Evolutionary conservation across 768 basidiomycete species (phyloP), one percentile per base, ranked within the genome.

Genomic region (Lenzites betulinus): DNA sequence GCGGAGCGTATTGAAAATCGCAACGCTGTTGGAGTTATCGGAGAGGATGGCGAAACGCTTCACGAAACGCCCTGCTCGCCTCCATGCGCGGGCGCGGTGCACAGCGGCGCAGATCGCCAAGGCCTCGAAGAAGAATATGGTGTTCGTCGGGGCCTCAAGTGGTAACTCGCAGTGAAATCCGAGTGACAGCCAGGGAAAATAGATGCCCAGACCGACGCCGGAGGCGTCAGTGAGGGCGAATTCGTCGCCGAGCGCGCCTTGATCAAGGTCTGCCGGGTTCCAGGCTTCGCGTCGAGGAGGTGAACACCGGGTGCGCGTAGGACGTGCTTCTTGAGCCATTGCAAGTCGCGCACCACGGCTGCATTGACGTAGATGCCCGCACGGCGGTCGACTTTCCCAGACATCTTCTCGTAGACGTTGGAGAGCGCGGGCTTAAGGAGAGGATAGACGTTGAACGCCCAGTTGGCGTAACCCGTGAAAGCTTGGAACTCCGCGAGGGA

Each of bases 371-470:
- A 73, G 2, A 80, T 48, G 0, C n/a, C 23, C 0, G 62, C 58
- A 25, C 51, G 20, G 0, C 60, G 35, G 9, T 57, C 30, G 0
- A 33, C n/a, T 44, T 75, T 74, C 0, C 71, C 71, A 0, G 47
- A 23, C 1, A 73, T 74, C 61, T 78, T 78, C 5, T 28, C 59
- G 50, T 79, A 78, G 3, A 73, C 9, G 7, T 62, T 51, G 5
- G 47, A 63, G 6, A 78, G 66, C 1, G 58, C 67, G 0, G 76
- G 77, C 0, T n/a, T n/a, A n/a, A n/a, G n/a, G n/a, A n/a, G n/a
- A n/a, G n/a, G n/a, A n/a, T n/a, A n/a, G n/a, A n/a, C 73, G 51
- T 79, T 79, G 30, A 79, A 64, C 0, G 53, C 52, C 78, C 79
- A 81, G 56, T 79, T 81, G 13, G 75, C 39, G 63, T 70, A 75